Base-by-base conservation (phyloP, 148 eudicot genomes). In the Rhododendron molle region DNA sequence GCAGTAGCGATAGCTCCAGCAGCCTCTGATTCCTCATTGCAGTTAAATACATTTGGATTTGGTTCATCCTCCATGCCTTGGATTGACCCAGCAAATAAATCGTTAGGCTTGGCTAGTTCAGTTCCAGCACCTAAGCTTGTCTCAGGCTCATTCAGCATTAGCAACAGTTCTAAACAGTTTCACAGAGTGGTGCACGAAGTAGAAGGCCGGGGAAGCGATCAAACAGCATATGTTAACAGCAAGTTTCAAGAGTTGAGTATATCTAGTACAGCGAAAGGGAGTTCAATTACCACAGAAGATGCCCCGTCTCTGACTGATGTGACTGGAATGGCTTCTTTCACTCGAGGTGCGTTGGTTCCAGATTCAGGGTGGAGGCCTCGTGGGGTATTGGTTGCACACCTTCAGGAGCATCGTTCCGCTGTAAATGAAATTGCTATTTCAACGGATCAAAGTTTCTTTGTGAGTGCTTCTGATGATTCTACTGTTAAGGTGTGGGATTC, bases 321-420 rank as follows among this genome's bases (percentile, higher is more conserved):
- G 62, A 62, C 90, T 15, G 96, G 93, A 46, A 80, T 91, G n/a
- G 83, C 97, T 72, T 86, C 93, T 46, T 91, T 91, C 36, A 89
- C 96, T 67, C 85, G 94, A 89, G 84, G 94, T 20, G 89, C 96
- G 21, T 82, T 93, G 26, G 82, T 92, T 87, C 95, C 94, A 73
- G 98, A 94, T 92, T 93, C 96, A 56, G 99, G 99, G 73, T 97
- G 99, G 99, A 94, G 94, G 91, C 98, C 99, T 32, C 98, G 98
- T 86, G 99, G 99, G 62, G 98, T 97, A 85, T 89, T 97, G 93
- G 96, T 97, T 87, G 99, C 99, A 52, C 99, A 97, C 87, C 94
- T 97, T 38, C 99, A 95, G 86, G 99, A 97, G 91, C 99, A 97
- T 86, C 92, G 95, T 49, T 95, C 98, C 86, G 96, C 98, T 85